These are phyloP conservation scores for Tolypocladium nubicola DNA, from an alignment of 2,329 filamentous ascomycete species.

Conservation along the genomic window DNA sequence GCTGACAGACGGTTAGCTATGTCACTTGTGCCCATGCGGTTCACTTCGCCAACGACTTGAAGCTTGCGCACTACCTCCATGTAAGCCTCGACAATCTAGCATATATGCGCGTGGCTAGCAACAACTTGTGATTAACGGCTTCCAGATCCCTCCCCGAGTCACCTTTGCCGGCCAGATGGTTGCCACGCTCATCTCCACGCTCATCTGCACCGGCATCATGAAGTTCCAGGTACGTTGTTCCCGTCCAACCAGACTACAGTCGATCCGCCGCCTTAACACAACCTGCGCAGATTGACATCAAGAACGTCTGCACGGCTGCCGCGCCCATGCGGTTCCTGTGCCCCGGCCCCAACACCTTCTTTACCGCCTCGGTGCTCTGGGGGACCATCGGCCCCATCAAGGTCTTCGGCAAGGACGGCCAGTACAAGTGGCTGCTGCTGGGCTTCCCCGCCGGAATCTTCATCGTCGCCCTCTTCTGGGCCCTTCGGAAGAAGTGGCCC, in stretches of 20 bases:
- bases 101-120: not conserved
- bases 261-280: not conserved
- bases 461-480: conserved; percentile 24
- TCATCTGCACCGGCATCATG: conserved; percentile 23
- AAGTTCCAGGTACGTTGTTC: conserved; percentile 20
- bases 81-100: not conserved
- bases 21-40: conserved; percentile 24
- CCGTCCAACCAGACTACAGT: not conserved
- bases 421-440: conserved; percentile 25
- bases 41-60: conserved; percentile 23
- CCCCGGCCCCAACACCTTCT: conserved; percentile 26
- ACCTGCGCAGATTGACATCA: conserved; percentile 16
- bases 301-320: conserved; percentile 23
- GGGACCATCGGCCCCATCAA: conserved; percentile 26
- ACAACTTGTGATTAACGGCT: not conserved
- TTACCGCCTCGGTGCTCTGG: conserved; percentile 29
- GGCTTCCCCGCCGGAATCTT: conserved; percentile 29
- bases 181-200: conserved; percentile 21
- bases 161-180: conserved; percentile 25
- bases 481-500: conserved; percentile 21
- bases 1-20: conserved; percentile 9
- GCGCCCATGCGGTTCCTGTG: conserved; percentile 26
- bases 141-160: conserved; percentile 21
- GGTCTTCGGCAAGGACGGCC: conserved; percentile 23
- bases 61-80: conserved; percentile 34